These are phyloP conservation scores for Nakazawaea ernobii DNA, from an alignment of 805 yeast genomes.

Conservation along the genomic window DNA sequence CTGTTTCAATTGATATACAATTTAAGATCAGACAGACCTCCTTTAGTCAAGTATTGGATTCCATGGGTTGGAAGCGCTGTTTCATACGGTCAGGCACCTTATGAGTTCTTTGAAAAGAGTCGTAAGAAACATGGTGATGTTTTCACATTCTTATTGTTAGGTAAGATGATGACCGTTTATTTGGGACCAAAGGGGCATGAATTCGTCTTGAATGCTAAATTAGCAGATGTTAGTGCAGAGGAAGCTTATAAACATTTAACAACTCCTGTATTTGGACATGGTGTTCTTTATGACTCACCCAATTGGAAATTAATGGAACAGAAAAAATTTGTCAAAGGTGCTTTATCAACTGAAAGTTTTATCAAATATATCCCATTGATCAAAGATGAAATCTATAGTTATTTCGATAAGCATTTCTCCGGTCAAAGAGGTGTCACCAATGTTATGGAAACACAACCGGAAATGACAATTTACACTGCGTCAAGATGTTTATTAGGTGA, in stretches of 20 bases:
- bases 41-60: slow-evolving; percentile 84
- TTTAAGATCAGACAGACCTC: slow-evolving; percentile 75
- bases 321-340: slow-evolving; percentile 91
- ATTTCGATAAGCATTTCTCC: slow-evolving; percentile 56
- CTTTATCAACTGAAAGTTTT: slow-evolving; percentile 82
- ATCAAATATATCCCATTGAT: slow-evolving; percentile 83
- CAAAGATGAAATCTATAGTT: slow-evolving; percentile 67
- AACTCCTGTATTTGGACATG: slow-evolving; percentile 98
- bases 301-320: slow-evolving; percentile 94
- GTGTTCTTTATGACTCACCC: slow-evolving; percentile 96
- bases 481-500: slow-evolving; percentile 87
- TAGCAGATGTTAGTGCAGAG: slow-evolving; percentile 89
- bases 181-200: slow-evolving; percentile 98
- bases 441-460: slow-evolving; percentile 85
- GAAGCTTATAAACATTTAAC: slow-evolving; percentile 94
- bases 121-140: slow-evolving; percentile 86
- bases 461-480: slow-evolving; percentile 94
- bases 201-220: slow-evolving; percentile 86
- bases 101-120: slow-evolving; percentile 76
- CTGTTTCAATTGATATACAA: slow-evolving; percentile 65
- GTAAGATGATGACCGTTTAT: slow-evolving; percentile 90
- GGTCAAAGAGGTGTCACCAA: slow-evolving; percentile 43
- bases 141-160: slow-evolving; percentile 83
- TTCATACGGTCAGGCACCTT: slow-evolving; percentile 87
- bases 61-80: slow-evolving; percentile 97